Percentiles rank a stretch among this genome's conserved stretches.
Evolutionary conservation across 192 early-diverging fungal species (phyloP).

Genomic region (Pecoramyces ruminantium): DNA sequence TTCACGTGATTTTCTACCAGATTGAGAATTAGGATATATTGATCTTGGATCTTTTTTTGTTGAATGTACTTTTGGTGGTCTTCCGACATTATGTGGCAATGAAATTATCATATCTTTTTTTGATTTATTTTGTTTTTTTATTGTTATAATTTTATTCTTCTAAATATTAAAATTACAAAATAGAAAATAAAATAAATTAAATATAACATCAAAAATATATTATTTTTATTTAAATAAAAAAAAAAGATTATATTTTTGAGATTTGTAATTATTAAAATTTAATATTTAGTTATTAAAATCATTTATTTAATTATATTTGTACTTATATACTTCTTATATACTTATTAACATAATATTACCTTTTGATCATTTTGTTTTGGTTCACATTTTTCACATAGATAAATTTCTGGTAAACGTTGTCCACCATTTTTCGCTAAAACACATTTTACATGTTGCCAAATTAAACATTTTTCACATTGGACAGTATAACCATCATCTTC

Average conservation of each 20-base stretch:
- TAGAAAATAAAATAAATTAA: no score
- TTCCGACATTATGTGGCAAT: neutral
- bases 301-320: no score
- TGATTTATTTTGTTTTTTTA: slow-evolving; percentile 8
- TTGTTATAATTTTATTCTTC: neutral
- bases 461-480: slow-evolving; percentile 74
- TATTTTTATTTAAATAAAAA: no score
- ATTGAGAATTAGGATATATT: neutral
- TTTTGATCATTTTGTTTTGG: slow-evolving; percentile 40
- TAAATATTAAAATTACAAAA: no score
- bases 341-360: slow-evolving; percentile 7
- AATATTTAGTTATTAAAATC: no score
- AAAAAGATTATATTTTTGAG: no score
- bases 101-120: slow-evolving; percentile 1
- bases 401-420: slow-evolving; percentile 63
- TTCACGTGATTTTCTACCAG: neutral
- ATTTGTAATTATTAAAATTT: no score
- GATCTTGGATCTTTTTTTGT: slow-evolving; percentile 1
- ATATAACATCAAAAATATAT: no score
- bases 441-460: slow-evolving; percentile 92
- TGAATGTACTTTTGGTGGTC: slow-evolving; percentile 6
- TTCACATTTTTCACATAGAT: slow-evolving; percentile 70
- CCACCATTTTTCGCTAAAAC: slow-evolving; percentile 31
- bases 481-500: slow-evolving; percentile 97
- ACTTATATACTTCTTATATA: slow-evolving; percentile 6